A percentile compares a stretch with the other conserved stretches of the same genome.
These are phyloP conservation scores for Pterothamnion heteromorphum DNA, from an alignment of 31 red algal species.

Conservation along the genomic window DNA sequence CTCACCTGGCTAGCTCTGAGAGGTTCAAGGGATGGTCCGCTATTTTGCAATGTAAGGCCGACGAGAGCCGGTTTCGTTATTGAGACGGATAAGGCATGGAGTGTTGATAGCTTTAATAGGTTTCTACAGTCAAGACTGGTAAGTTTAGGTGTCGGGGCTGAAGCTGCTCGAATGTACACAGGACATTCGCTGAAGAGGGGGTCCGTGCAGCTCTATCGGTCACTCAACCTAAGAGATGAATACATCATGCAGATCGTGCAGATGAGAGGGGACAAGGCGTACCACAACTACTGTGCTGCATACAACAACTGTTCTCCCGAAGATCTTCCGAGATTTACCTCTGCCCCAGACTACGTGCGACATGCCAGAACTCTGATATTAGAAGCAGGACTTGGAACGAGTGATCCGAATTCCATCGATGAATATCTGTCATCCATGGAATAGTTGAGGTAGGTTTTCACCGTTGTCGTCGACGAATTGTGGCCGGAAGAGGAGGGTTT, in stretches of 20 bases:
- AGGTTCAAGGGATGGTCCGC: conserved; percentile 2
- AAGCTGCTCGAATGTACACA: background rate
- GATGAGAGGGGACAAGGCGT: background rate
- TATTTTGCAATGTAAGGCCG: conserved; percentile 41
- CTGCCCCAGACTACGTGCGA: background rate
- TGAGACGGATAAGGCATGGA: background rate
- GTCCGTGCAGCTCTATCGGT: conserved; percentile 43
- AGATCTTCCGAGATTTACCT: conserved; percentile 18
- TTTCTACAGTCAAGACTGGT: background rate
- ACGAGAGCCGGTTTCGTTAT: background rate
- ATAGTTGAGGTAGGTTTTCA: too few species aligned
- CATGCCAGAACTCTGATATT: too few species aligned
- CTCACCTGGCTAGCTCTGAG: conserved; percentile 49
- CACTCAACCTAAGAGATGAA: conserved; percentile 14
- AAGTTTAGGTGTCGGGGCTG: background rate
- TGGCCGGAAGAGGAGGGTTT: too few species aligned
- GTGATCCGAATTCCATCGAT: too few species aligned
- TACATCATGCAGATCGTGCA: conserved; percentile 38
- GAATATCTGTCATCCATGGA: too few species aligned
- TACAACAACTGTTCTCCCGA: conserved; percentile 45
- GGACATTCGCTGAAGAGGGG: conserved; percentile 46
- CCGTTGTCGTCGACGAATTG: too few species aligned
- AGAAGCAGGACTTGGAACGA: too few species aligned
- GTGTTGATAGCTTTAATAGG: background rate
- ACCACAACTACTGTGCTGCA: conserved; percentile 22